These are phyloP conservation scores for Plasmodium vivax DNA, from an alignment of 169 alveolate genomes.

Conservation along the genomic window DNA sequence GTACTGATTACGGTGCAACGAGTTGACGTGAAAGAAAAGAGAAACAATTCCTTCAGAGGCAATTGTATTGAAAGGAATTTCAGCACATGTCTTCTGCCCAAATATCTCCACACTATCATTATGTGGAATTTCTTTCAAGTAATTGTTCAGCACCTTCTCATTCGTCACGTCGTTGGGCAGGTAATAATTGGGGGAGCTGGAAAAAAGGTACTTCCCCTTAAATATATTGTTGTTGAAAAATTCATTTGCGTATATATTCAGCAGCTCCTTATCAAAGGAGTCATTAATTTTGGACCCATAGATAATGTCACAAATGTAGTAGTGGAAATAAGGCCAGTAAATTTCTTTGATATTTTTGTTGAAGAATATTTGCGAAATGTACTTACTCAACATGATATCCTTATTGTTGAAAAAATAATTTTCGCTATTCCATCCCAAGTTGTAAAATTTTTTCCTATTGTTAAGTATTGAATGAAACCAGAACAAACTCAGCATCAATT, in stretches of 20 bases:
- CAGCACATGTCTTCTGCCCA: constrained; percentile 70
- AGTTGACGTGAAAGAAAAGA: constrained; percentile 27
- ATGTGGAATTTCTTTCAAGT: constrained; percentile 74
- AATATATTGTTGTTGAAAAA: constrained; percentile 70
- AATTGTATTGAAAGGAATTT: constrained; percentile 33
- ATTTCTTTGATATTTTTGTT: constrained; percentile 67
- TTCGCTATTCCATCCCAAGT: constrained; percentile 92
- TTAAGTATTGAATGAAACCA: constrained; percentile 92
- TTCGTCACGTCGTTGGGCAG: constrained; percentile 47
- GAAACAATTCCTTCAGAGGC: constrained; percentile 66
- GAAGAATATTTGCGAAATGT: constrained; percentile 50
- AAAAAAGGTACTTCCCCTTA: constrained; percentile 72
- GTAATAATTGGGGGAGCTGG: constrained; percentile 48
- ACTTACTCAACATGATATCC: constrained; percentile 78
- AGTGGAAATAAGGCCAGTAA: constrained; percentile 73
- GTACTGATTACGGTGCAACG: constrained; percentile 43
- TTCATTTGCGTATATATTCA: constrained; percentile 72
- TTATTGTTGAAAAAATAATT: constrained; percentile 92
- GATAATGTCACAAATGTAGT: constrained; percentile 70
- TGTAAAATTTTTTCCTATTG: constrained; percentile 92
- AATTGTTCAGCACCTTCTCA: constrained; percentile 47
- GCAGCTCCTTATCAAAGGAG: constrained; percentile 37
- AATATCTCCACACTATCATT: constrained; percentile 61
- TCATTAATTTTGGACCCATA: constrained; percentile 73
- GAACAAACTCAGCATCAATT: constrained; percentile 89